A percentile compares a stretch with the other conserved stretches of the same genome.
phyloP scores from a whole-genome alignment of 108 stramenopile genomes.

The Asterionellopsis glacialis region DNA sequence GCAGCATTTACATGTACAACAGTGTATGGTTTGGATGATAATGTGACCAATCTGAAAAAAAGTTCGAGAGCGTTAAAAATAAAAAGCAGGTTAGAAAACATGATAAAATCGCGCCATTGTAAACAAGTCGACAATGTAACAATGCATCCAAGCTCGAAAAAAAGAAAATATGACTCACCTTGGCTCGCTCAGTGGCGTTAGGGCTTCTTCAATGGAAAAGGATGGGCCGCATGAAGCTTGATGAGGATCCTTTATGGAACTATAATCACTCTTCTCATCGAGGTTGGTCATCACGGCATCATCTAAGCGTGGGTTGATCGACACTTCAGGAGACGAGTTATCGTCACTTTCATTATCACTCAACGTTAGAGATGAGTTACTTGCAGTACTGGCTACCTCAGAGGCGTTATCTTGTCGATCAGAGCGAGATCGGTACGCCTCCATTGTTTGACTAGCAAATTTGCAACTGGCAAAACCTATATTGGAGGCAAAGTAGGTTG shows the following conservation, averaged over 20 bases:
- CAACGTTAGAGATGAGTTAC: not conserved
- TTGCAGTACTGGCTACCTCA: not conserved
- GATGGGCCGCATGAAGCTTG: not conserved
- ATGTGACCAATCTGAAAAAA: slow-evolving; percentile 17
- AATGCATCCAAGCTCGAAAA: too few species aligned
- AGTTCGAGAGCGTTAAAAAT: not conserved
- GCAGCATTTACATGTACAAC: slow-evolving; percentile 36
- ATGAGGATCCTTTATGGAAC: not conserved
- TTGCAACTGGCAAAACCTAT: not conserved
- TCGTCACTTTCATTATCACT: slow-evolving; percentile 4
- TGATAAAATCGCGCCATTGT: not conserved
- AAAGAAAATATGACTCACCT: not conserved
- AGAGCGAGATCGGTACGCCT: not conserved
- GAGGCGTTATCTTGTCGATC: not conserved
- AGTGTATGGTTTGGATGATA: slow-evolving; percentile 22
- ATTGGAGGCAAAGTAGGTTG: too few species aligned
- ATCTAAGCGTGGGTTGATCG: slow-evolving; percentile 3
- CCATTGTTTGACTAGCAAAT: too few species aligned
- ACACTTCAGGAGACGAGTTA: not conserved
- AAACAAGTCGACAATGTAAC: not conserved
- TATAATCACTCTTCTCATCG: slow-evolving; percentile 1
- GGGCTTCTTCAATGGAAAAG: not conserved
- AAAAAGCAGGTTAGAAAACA: slow-evolving; percentile 3
- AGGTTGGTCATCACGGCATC: slow-evolving; percentile 1
- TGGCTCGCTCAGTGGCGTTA: not conserved